Evolutionary conservation across 805 yeast species (phyloP).

Genomic region (Jamesozyma spencerorum): DNA sequence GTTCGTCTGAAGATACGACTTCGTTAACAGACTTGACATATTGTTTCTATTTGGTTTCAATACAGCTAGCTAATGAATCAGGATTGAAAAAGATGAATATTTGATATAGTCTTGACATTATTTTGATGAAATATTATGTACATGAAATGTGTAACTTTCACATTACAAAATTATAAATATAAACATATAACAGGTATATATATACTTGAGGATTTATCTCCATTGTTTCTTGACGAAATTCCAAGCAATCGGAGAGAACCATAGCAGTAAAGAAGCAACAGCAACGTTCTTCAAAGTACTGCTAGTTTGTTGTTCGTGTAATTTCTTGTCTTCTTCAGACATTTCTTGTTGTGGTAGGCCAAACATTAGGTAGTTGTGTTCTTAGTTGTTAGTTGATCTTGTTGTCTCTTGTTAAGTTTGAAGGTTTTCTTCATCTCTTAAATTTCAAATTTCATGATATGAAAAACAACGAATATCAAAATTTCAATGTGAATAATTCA

Average conservation of each 20-base stretch:
- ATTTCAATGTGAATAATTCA: too few species aligned
- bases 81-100: too few species aligned
- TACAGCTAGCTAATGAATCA: not conserved
- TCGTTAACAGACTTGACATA: not conserved
- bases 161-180: not conserved
- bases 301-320: conserved; percentile 54
- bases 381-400: not conserved
- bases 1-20: not conserved
- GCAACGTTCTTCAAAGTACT: conserved; percentile 53
- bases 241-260: conserved; percentile 33
- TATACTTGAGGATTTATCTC: conserved; percentile 14
- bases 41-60: not conserved
- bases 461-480: too few species aligned
- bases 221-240: conserved; percentile 29
- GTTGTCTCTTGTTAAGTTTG: not conserved
- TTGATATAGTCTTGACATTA: not conserved
- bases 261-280: conserved; percentile 54
- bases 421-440: not conserved
- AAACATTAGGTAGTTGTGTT: conserved; percentile 26
- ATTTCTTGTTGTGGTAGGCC: conserved; percentile 44
- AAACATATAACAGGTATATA: not conserved
- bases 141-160: not conserved
- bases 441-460: too few species aligned
- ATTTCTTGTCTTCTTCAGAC: conserved; percentile 57
- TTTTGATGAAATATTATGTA: not conserved